These are phyloP conservation scores for Aegilops speltoides DNA, from an alignment of 176 grass and related monocot species.

Conservation along the genomic window DNA sequence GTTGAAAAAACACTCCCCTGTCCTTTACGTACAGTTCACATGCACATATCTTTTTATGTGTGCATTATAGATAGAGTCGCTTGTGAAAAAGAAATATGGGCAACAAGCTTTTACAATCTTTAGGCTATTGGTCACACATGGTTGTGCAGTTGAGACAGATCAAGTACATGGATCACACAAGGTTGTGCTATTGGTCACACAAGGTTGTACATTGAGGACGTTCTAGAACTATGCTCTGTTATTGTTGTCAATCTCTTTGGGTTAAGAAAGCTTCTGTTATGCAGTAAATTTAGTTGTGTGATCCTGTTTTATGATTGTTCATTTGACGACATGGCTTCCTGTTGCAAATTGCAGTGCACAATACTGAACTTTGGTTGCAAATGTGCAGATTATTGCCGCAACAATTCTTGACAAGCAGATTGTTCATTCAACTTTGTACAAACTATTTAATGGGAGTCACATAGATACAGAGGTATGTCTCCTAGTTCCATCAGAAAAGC, in stretches of 20 bases:
- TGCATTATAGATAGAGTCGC: conserved; percentile 61
- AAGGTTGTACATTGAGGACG: conserved; percentile 10
- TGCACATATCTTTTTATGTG: conserved; percentile 23
- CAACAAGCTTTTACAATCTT: conserved; percentile 57
- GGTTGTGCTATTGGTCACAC: conserved; percentile 49
- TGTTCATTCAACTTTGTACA: conserved; percentile 70
- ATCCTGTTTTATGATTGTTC: conserved; percentile 24
- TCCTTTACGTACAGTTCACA: background rate
- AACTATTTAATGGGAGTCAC: conserved; percentile 73
- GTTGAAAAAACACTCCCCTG: background rate
- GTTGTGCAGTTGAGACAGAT: conserved; percentile 64
- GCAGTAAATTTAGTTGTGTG: conserved; percentile 23
- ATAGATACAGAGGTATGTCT: conserved; percentile 14
- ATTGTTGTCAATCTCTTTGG: conserved; percentile 1
- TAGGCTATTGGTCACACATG: conserved; percentile 58
- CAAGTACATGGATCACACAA: conserved; percentile 26
- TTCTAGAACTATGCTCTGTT: background rate
- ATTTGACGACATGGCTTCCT: conserved; percentile 20
- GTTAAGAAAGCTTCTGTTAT: conserved; percentile 20
- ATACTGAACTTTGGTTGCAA: conserved; percentile 17
- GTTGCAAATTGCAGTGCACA: conserved; percentile 22
- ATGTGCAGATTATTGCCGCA: conserved; percentile 67
- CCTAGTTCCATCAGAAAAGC: background rate
- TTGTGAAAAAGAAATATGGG: conserved; percentile 77
- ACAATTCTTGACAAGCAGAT: conserved; percentile 77